phyloP scores from a whole-genome alignment of 768 basidiomycete genomes.

The Mycena epipterygia region DNA sequence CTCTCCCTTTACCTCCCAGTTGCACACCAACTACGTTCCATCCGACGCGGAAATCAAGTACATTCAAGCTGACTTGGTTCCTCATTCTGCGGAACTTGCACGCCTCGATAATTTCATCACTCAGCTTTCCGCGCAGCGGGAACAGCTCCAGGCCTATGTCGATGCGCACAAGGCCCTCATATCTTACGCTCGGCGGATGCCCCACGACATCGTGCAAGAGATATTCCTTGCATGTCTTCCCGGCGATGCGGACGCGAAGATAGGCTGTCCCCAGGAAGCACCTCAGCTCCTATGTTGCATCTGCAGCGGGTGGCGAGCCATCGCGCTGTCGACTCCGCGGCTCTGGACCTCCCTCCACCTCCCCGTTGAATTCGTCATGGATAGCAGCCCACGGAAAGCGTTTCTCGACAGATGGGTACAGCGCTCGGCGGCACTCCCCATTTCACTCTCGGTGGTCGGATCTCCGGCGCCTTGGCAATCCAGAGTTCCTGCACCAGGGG shows the following conservation, averaged over 20 bases:
- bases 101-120: neutral
- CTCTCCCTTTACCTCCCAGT: neutral
- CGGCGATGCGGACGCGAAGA: neutral
- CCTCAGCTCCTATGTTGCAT: conserved; percentile 13
- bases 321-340: neutral
- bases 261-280: conserved; percentile 5
- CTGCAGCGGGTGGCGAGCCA: conserved; percentile 18
- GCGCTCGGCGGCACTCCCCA: conserved; percentile 1
- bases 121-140: conserved; percentile 1
- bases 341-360: conserved; percentile 12
- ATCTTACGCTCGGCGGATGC: conserved; percentile 5
- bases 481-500: too few species aligned
- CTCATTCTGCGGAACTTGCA: neutral
- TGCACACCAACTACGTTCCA: too few species aligned
- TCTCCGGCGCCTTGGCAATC: neutral
- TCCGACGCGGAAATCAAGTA: neutral
- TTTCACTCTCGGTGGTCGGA: conserved; percentile 6
- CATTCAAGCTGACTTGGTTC: neutral
- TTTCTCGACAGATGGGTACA: conserved; percentile 1
- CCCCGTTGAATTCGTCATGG: conserved; percentile 4
- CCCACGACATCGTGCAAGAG: neutral
- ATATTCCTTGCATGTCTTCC: conserved; percentile 20
- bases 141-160: neutral
- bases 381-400: neutral
- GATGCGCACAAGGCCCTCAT: conserved; percentile 7